Conservation (phyloP, 768 basidiomycete species). For the Pisolithus orientalis region DNA sequence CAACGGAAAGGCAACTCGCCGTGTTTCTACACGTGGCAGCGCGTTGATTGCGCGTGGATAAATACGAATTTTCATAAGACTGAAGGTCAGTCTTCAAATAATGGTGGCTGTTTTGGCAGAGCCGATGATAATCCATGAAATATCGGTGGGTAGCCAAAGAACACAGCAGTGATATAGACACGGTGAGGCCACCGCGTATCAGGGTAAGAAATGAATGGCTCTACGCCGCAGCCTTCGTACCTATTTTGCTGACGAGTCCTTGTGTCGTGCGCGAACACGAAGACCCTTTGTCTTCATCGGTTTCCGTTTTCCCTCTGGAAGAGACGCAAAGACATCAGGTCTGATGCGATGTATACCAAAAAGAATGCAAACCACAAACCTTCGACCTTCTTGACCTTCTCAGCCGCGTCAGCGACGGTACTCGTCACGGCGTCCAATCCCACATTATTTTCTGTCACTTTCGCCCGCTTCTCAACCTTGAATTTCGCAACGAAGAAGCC, state of each 20-base stretch:
- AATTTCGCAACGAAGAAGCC: constrained; percentile 99
- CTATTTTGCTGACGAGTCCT: constrained; percentile 18
- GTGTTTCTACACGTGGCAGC: too few species aligned
- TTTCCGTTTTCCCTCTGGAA: constrained; percentile 63
- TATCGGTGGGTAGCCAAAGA: too few species aligned
- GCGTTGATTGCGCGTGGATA: too few species aligned
- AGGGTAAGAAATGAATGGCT: too few species aligned
- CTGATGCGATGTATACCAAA: neutral
- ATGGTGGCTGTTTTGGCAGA: too few species aligned
- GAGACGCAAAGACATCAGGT: constrained; percentile 6
- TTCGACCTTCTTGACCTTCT: constrained; percentile 58
- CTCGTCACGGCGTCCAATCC: constrained; percentile 17
- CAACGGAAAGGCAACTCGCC: too few species aligned
- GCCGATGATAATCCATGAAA: too few species aligned
- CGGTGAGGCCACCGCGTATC: neutral
- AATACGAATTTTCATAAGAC: too few species aligned
- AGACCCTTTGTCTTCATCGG: constrained; percentile 73
- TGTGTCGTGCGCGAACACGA: constrained; percentile 52
- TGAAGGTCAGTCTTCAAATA: too few species aligned
- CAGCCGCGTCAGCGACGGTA: constrained; percentile 15
- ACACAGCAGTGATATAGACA: neutral
- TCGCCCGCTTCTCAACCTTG: constrained; percentile 80
- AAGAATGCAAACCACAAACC: constrained; percentile 42
- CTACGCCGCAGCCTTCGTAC: neutral
- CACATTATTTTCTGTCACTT: constrained; percentile 31